Evolutionary conservation across 768 basidiomycete species (phyloP), one percentile per base, ranked within the genome.

Genomic region (Paxillus rubicundulus): DNA sequence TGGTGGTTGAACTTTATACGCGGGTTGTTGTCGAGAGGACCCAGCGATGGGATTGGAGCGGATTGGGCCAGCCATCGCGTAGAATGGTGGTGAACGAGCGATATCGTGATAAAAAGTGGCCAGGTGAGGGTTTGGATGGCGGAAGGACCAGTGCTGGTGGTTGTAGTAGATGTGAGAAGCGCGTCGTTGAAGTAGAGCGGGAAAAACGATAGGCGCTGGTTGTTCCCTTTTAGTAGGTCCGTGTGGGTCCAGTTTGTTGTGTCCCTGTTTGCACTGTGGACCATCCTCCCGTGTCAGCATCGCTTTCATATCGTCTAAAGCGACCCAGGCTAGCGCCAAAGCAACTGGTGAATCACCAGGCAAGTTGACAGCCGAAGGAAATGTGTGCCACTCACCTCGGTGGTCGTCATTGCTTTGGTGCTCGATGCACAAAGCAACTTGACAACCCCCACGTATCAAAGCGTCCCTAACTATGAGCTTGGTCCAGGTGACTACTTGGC

Each of bases 1-100:
- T 9, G 86, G 85, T 5, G 77, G 74, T 50, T 75, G 69, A 16
- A 69, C 54, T 45, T 50, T 58, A 50, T 50, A 45, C 18, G 33
- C 61, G 49, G 36, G 57, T 48, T 42, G 48, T 12, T 44, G 43
- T 24, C 20, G 52, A 44, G 60, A 45, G 20, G 52, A 24, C 27
- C 47, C 44, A 0, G 47, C 17, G 10, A 45, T 9, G 1, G 45
- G 28, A 2, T 44, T 14, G 7, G 61, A 5, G 12, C 65, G 58
- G 37, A n/a, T 17, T 50, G 63, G 61, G 10, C 68, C 58, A 0
- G 56, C 21, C 68, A 69, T 69, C 32, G 43, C 27, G 12, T 60
- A 49, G 28, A 60, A 38, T 4, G 56, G 41, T 5, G 58, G 18
- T 49, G 53, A 57, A 17, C 42, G 54, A 14, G 39, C 7, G 33